These are phyloP conservation scores for Pseudogymnoascus sp. DNA, from an alignment of 2,329 filamentous ascomycete genomes.

Conservation along the genomic window DNA sequence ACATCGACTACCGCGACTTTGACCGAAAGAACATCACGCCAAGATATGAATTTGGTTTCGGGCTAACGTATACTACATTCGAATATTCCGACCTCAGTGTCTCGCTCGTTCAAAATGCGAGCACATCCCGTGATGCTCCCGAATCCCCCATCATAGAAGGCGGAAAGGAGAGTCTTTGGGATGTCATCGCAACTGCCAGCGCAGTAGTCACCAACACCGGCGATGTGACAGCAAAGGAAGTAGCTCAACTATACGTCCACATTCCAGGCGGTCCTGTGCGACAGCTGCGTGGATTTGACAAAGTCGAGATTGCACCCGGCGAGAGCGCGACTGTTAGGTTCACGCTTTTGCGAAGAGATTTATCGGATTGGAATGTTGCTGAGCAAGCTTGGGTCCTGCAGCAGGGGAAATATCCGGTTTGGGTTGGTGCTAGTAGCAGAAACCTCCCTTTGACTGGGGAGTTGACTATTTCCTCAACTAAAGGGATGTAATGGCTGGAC, in stretches of 20 bases:
- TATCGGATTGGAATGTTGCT: slow-evolving; percentile 76
- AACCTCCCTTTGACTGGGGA: slow-evolving; percentile 21
- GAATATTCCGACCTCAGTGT: slow-evolving; percentile 18
- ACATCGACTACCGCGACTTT: slow-evolving; percentile 47
- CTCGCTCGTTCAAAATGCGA: background rate
- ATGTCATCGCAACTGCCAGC: slow-evolving; percentile 48
- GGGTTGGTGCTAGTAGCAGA: slow-evolving; percentile 27
- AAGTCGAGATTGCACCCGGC: slow-evolving; percentile 62
- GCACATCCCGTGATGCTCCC: background rate
- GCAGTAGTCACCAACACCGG: slow-evolving; percentile 58
- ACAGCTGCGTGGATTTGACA: slow-evolving; percentile 73
- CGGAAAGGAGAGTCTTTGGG: slow-evolving; percentile 53
- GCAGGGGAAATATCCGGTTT: slow-evolving; percentile 24
- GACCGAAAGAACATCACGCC: slow-evolving; percentile 33
- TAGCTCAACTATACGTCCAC: slow-evolving; percentile 60
- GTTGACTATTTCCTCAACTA: slow-evolving; percentile 11
- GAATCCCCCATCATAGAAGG: slow-evolving; percentile 26
- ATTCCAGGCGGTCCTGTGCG: slow-evolving; percentile 57
- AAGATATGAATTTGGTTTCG: slow-evolving; percentile 37
- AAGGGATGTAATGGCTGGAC: background rate
- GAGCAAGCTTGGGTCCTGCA: slow-evolving; percentile 69
- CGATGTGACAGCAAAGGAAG: slow-evolving; percentile 38
- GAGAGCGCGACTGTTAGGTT: slow-evolving; percentile 56
- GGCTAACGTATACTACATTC: slow-evolving; percentile 50
- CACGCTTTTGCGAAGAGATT: slow-evolving; percentile 66